Evolutionary conservation across 2,329 filamentous ascomycete genomes (phyloP).

Genomic region (Tolypocladium ophioglossoides): DNA sequence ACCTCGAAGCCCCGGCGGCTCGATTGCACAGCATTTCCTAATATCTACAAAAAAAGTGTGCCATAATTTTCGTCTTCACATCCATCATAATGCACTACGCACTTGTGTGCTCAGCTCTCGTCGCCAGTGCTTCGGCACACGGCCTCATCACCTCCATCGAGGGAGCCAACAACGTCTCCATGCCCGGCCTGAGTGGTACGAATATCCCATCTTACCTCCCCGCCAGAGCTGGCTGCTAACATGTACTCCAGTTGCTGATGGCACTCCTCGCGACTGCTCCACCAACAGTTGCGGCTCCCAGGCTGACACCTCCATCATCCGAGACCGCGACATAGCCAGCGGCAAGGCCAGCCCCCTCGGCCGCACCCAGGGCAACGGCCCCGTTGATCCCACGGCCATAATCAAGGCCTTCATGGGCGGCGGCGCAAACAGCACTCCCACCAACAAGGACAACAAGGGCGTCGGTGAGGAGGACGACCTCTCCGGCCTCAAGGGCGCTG

Average conservation of each 20-base stretch:
- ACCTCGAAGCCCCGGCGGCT: slow-evolving; percentile 1
- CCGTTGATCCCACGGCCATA: slow-evolving; percentile 45
- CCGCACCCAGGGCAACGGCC: slow-evolving; percentile 48
- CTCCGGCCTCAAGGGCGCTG: slow-evolving; percentile 12
- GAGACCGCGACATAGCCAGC: slow-evolving; percentile 44
- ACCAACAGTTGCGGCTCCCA: slow-evolving; percentile 52
- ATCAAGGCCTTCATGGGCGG: slow-evolving; percentile 49
- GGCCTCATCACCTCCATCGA: slow-evolving; percentile 44
- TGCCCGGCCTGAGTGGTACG: slow-evolving; percentile 42
- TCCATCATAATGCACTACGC: slow-evolving; percentile 18
- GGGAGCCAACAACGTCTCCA: slow-evolving; percentile 51
- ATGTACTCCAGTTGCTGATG: slow-evolving; percentile 40
- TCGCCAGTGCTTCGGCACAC: slow-evolving; percentile 43
- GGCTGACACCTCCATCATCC: slow-evolving; percentile 61
- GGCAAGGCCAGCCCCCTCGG: slow-evolving; percentile 48
- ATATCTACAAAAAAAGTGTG: background rate
- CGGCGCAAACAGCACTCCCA: slow-evolving; percentile 20
- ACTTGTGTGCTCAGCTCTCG: slow-evolving; percentile 19
- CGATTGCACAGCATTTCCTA: background rate
- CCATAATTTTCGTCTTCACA: background rate
- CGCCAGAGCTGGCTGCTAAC: background rate
- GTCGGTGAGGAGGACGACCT: slow-evolving; percentile 34
- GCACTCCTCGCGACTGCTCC: slow-evolving; percentile 57
- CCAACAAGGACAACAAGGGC: slow-evolving; percentile 22
- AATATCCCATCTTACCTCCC: background rate